phyloP scores from a whole-genome alignment of 192 early-diverging fungal genomes.

The Linnemannia elongata region DNA sequence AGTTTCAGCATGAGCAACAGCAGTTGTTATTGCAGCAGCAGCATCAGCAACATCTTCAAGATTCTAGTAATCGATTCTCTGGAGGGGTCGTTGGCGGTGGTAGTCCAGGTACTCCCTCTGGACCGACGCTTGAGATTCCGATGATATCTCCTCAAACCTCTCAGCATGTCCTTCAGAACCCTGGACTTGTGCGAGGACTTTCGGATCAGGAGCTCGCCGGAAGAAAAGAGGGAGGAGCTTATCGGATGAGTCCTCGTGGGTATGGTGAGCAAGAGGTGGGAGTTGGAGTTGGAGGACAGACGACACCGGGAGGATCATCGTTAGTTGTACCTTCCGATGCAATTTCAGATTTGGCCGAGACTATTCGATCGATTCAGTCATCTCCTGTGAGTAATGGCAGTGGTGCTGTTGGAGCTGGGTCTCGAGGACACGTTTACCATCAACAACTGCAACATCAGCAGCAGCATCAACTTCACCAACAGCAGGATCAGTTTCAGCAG shows the following conservation, averaged over 20 bases:
- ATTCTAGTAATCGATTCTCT: background rate
- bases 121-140: background rate
- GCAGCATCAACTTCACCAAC: background rate
- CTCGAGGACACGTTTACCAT: background rate
- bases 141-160: background rate
- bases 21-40: background rate
- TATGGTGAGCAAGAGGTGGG: background rate
- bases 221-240: background rate
- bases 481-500: background rate
- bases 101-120: background rate
- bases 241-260: background rate
- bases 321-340: background rate
- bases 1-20: background rate
- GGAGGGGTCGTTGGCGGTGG: background rate
- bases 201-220: background rate
- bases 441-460: background rate
- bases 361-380: background rate
- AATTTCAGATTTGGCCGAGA: background rate
- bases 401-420: background rate
- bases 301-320: background rate
- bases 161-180: background rate
- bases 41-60: background rate
- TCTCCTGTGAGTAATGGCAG: background rate
- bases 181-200: background rate
- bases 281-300: background rate